phyloP scores from a whole-genome alignment of 768 basidiomycete species.

The Pleurotus salmoneostramineus region DNA sequence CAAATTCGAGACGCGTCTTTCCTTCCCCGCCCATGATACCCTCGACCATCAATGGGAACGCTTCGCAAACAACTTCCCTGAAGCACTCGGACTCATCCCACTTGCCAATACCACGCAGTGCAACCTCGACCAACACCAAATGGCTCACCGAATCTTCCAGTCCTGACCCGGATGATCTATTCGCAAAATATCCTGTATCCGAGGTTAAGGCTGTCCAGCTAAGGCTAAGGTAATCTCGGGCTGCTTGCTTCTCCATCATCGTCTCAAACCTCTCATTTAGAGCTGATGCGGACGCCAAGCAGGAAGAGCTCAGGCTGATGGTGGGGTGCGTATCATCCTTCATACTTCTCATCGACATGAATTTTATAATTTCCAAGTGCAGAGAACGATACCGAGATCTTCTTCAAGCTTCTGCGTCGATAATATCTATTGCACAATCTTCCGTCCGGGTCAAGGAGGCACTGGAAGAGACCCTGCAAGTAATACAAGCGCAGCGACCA shows the following conservation, averaged over 20 bases:
- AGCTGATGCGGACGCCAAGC: slow-evolving; percentile 80
- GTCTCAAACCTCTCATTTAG: slow-evolving; percentile 29
- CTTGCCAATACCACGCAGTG: neutral
- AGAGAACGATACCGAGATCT: slow-evolving; percentile 91
- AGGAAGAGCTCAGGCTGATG: slow-evolving; percentile 85
- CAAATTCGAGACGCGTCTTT: no score
- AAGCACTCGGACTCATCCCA: neutral
- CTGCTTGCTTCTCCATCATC: slow-evolving; percentile 8
- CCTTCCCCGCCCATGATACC: no score
- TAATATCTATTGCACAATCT: slow-evolving; percentile 70
- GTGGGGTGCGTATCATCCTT: slow-evolving; percentile 69
- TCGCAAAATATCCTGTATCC: slow-evolving; percentile 62
- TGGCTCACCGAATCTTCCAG: slow-evolving; percentile 20
- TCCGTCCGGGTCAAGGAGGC: slow-evolving; percentile 62
- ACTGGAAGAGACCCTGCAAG: slow-evolving; percentile 55
- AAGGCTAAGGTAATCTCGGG: slow-evolving; percentile 51
- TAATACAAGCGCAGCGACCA: slow-evolving; percentile 44
- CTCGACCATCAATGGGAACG: neutral
- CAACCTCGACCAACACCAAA: slow-evolving; percentile 7
- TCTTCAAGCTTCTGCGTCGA: slow-evolving; percentile 81
- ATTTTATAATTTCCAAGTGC: slow-evolving; percentile 43
- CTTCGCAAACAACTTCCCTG: neutral
- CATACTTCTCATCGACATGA: slow-evolving; percentile 10
- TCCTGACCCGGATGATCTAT: slow-evolving; percentile 70
- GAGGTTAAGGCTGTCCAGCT: slow-evolving; percentile 68